These are phyloP conservation scores for Aegle marmelos DNA, from an alignment of 345 rosid species.

Conservation along the genomic window DNA sequence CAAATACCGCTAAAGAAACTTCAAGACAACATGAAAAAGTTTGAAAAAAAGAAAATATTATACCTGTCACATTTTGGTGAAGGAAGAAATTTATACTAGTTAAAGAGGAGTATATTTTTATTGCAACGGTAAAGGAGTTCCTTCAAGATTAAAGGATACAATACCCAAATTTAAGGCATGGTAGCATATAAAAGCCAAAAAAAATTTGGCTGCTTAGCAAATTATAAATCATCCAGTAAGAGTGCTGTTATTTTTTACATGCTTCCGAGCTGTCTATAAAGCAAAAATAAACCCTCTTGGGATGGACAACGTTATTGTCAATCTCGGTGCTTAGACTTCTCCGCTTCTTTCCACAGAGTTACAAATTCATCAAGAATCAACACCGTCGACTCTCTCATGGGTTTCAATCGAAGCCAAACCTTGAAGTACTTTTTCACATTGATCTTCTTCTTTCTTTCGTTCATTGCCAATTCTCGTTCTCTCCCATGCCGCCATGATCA, in stretches of 20 bases:
- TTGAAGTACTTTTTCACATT: conserved; percentile 7
- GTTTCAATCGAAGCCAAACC: conserved; percentile 12
- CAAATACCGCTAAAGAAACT: no score
- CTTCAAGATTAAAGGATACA: no score
- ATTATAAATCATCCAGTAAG: not conserved
- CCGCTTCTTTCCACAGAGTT: not conserved
- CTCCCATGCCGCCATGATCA: conserved; percentile 3
- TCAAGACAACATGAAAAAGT: no score
- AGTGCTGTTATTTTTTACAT: not conserved
- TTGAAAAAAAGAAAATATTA: no score
- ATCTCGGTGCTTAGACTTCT: conserved; percentile 10
- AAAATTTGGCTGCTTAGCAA: not conserved
- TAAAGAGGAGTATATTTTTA: no score
- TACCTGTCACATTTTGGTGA: no score
- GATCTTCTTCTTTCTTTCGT: conserved; percentile 10
- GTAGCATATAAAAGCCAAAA: not conserved
- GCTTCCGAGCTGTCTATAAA: not conserved
- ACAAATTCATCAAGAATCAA: conserved; percentile 9
- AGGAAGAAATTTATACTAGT: no score
- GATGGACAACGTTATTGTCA: conserved; percentile 8
- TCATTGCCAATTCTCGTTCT: conserved; percentile 13
- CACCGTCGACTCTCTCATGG: conserved; percentile 23
- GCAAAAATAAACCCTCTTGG: conserved; percentile 8
- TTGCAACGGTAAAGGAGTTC: no score
- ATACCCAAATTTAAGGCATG: no score